Conservation (phyloP, 78 protist genomes). For the Dictyostelium brefeldianum region DNA sequence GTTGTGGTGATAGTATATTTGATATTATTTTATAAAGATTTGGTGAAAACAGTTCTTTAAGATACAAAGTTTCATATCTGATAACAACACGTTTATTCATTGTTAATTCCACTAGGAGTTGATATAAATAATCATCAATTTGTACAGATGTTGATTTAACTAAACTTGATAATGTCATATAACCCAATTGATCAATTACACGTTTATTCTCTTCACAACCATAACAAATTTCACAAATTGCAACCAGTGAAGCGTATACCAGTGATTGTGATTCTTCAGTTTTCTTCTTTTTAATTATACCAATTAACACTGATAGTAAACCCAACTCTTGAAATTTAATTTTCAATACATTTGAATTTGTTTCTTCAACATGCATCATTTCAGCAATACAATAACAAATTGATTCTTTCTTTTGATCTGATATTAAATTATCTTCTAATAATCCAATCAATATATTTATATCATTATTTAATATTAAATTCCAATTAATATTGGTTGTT, state of each 20-base stretch:
- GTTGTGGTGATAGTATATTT: conserved; percentile 54
- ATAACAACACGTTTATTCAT: conserved; percentile 54
- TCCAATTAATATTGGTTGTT: neutral
- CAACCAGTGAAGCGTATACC: conserved; percentile 43
- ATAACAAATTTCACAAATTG: conserved; percentile 61
- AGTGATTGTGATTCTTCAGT: conserved; percentile 3
- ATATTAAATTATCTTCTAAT: conserved; percentile 2
- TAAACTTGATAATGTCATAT: conserved; percentile 37
- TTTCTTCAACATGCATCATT: conserved; percentile 20
- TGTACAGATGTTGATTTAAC: conserved; percentile 31
- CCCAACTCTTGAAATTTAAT: conserved; percentile 74
- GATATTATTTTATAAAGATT: conserved; percentile 13
- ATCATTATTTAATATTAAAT: conserved; percentile 3
- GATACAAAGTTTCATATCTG: conserved; percentile 29
- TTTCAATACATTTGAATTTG: conserved; percentile 1
- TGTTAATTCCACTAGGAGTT: conserved; percentile 57
- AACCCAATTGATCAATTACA: conserved; percentile 46
- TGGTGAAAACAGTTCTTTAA: conserved; percentile 40
- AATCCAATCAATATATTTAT: neutral
- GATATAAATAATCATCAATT: conserved; percentile 62
- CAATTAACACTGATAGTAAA: conserved; percentile 3
- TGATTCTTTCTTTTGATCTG: conserved; percentile 30
- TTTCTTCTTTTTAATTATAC: conserved; percentile 1
- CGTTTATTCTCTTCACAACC: conserved; percentile 74
- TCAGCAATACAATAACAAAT: conserved; percentile 61